These are phyloP conservation scores for Yarrowia sp. DNA, from an alignment of 805 yeast species.

Conservation along the genomic window DNA sequence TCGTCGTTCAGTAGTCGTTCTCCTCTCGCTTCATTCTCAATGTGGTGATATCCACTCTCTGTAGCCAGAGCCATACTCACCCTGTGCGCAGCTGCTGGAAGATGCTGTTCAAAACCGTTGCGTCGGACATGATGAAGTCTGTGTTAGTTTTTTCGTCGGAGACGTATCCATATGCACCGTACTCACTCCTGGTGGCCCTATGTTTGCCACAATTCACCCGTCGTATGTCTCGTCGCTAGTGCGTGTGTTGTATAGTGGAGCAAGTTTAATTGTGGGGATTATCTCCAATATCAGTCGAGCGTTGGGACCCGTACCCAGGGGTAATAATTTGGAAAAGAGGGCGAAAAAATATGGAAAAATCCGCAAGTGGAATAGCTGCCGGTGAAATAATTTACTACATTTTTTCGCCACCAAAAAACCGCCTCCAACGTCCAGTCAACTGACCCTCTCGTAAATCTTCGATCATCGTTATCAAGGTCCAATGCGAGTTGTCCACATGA, in stretches of 20 bases:
- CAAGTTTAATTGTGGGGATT: constrained; percentile 17
- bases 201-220: constrained; percentile 2
- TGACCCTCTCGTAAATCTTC: too few species aligned
- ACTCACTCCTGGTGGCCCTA: background rate
- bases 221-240: constrained; percentile 12
- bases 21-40: too few species aligned
- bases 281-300: background rate
- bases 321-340: background rate
- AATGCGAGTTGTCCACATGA: constrained; percentile 13
- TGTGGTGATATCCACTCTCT: too few species aligned
- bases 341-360: background rate
- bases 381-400: background rate
- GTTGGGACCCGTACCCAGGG: background rate
- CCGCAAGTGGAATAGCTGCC: too few species aligned
- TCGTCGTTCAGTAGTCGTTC: too few species aligned
- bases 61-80: constrained; percentile 23
- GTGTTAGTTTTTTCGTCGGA: background rate
- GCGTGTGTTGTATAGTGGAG: constrained; percentile 6
- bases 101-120: constrained; percentile 5
- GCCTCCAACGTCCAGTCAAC: too few species aligned
- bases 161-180: background rate
- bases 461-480: constrained; percentile 3
- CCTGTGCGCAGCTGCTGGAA: background rate
- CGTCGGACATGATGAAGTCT: constrained; percentile 17
- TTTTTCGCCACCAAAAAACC: background rate